These are phyloP conservation scores for Phytophthora meadii DNA, from an alignment of 352 stramenopile species.

Conservation along the genomic window DNA sequence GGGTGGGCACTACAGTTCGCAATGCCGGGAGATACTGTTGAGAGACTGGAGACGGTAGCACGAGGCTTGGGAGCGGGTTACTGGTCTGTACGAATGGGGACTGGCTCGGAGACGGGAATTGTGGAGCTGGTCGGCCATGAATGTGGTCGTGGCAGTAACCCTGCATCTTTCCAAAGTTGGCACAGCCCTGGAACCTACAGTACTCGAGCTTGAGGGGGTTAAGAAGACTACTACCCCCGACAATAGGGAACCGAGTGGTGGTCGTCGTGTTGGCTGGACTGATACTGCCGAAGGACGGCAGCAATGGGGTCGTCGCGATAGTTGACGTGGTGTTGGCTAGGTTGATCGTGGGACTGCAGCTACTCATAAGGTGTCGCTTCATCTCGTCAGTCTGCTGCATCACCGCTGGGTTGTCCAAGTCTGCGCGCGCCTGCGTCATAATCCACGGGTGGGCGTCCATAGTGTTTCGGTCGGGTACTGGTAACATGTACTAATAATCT, in stretches of 20 bases:
- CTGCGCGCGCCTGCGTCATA: slow-evolving; percentile 12
- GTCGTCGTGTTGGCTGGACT: slow-evolving; percentile 55
- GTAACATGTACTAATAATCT: slow-evolving; percentile 28
- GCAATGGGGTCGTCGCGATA: slow-evolving; percentile 28
- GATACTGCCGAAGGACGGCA: slow-evolving; percentile 52
- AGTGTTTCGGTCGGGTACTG: slow-evolving; percentile 6
- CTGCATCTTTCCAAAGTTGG: slow-evolving; percentile 75
- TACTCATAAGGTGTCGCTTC: slow-evolving; percentile 35
- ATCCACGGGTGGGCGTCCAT: slow-evolving; percentile 40
- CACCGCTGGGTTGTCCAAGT: slow-evolving; percentile 12
- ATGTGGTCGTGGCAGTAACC: slow-evolving; percentile 71
- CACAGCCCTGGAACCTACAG: slow-evolving; percentile 58
- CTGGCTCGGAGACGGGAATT: slow-evolving; percentile 26
- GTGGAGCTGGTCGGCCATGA: slow-evolving; percentile 39
- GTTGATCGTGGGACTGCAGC: slow-evolving; percentile 29
- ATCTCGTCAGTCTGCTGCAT: slow-evolving; percentile 27
- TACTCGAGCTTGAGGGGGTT: slow-evolving; percentile 53
- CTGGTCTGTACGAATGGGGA: slow-evolving; percentile 14
- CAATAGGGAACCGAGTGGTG: slow-evolving; percentile 28
- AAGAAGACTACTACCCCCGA: slow-evolving; percentile 32
- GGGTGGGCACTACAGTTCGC: slow-evolving; percentile 34
- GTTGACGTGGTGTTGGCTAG: slow-evolving; percentile 30
- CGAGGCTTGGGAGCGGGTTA: slow-evolving; percentile 29
- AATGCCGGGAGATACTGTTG: slow-evolving; percentile 41
- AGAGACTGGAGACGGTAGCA: slow-evolving; percentile 23